Percentiles rank a stretch among this genome's conserved stretches.
These are phyloP conservation scores for Penicillium palitans DNA, from an alignment of 2,329 filamentous ascomycete genomes.

Conservation along the genomic window DNA sequence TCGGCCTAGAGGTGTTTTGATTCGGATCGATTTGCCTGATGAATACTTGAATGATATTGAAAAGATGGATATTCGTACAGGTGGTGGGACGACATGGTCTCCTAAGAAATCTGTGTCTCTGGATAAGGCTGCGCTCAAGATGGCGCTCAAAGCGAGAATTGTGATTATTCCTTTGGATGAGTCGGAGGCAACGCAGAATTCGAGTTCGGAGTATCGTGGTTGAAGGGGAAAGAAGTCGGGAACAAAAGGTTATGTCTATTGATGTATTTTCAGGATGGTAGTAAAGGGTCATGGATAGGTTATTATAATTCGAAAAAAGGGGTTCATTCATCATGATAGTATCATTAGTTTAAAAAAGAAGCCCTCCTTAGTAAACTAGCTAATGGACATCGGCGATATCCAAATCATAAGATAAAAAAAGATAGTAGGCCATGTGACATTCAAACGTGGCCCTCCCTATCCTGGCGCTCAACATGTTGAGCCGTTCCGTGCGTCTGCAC, in stretches of 20 bases:
- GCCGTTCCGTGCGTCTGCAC: conserved; percentile 13
- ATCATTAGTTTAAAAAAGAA: background rate
- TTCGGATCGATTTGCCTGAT: conserved; percentile 34
- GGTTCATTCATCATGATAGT: background rate
- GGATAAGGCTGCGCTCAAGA: conserved; percentile 24
- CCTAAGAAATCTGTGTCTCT: conserved; percentile 2
- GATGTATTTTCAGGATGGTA: background rate
- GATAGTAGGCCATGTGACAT: background rate
- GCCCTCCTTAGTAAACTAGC: background rate
- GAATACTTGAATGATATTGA: conserved; percentile 29
- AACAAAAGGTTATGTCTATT: background rate
- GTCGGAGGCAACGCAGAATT: background rate
- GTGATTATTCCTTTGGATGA: conserved; percentile 30
- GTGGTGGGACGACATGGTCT: background rate
- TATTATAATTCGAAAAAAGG: background rate
- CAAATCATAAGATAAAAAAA: background rate
- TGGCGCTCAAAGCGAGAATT: conserved; percentile 27
- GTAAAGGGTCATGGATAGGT: background rate
- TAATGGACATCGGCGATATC: background rate
- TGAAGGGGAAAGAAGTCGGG: background rate
- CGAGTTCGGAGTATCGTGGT: background rate
- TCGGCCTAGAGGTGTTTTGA: conserved; percentile 29
- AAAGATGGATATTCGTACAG: conserved; percentile 23
- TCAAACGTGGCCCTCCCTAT: conserved; percentile 13
- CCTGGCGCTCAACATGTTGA: conserved; percentile 23